Evolutionary conservation across 768 basidiomycete genomes (phyloP).

Genomic region (Cyclocybe aegerita): DNA sequence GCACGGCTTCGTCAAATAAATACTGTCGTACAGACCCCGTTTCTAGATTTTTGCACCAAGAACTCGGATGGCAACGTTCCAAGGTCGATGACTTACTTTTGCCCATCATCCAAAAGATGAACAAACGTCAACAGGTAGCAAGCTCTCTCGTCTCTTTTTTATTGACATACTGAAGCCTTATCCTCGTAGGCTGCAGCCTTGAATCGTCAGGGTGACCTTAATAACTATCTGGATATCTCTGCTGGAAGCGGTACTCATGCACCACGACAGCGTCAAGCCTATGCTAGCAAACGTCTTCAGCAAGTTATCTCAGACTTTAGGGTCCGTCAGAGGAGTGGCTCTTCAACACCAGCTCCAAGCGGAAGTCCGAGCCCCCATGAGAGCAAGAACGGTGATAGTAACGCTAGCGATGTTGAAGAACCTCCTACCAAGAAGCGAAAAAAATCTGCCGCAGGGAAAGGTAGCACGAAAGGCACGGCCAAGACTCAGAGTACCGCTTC

Average conservation of each 20-base stretch:
- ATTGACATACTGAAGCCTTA: background rate
- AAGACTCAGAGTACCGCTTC: background rate
- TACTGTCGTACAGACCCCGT: background rate
- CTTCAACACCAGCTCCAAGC: conserved; percentile 15
- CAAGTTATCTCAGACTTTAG: conserved; percentile 83
- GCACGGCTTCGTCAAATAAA: background rate
- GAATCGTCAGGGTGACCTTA: conserved; percentile 78
- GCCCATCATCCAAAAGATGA: conserved; percentile 89
- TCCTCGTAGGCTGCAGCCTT: conserved; percentile 51
- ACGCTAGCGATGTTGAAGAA: background rate
- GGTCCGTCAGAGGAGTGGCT: conserved; percentile 45
- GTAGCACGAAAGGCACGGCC: conserved; percentile 9
- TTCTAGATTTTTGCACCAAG: conserved; percentile 66
- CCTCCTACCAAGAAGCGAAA: conserved; percentile 19
- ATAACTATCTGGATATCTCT: conserved; percentile 71
- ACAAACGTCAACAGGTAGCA: conserved; percentile 70
- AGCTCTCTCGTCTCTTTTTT: background rate
- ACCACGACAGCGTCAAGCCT: conserved; percentile 79
- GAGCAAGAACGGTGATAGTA: conserved; percentile 3
- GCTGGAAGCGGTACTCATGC: conserved; percentile 68
- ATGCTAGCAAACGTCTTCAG: conserved; percentile 84
- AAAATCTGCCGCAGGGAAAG: conserved; percentile 6
- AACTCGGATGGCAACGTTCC: conserved; percentile 75
- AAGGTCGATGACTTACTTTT: conserved; percentile 92
- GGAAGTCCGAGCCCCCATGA: background rate